Percentiles rank a stretch among this genome's conserved stretches.
Evolutionary conservation across 1,284 basidiomycete genomes (phyloP).

Genomic region (Cutaneotrichosporon sp.): DNA sequence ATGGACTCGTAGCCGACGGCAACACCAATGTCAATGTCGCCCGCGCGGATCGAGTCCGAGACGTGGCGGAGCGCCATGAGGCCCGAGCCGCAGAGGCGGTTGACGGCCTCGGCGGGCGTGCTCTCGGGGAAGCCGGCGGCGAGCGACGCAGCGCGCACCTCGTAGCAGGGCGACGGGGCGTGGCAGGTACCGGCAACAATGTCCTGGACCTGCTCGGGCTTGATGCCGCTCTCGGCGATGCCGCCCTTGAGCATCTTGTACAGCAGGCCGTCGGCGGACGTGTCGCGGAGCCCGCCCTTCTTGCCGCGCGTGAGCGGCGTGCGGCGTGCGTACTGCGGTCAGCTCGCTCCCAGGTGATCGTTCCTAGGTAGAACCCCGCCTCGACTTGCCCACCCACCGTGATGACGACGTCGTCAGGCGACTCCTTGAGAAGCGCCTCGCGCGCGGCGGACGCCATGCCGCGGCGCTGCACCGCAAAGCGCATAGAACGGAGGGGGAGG

Average conservation of each 20-base stretch:
- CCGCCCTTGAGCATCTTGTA: constrained; percentile 31
- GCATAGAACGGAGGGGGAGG: constrained; percentile 7
- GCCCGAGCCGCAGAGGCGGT: constrained; percentile 79
- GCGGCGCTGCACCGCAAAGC: constrained; percentile 3
- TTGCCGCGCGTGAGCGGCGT: constrained; percentile 34
- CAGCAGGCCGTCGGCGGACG: constrained; percentile 33
- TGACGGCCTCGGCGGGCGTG: constrained; percentile 76
- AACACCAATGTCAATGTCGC: constrained; percentile 67
- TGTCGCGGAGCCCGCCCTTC: constrained; percentile 35
- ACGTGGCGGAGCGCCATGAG: constrained; percentile 65
- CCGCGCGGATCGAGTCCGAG: constrained; percentile 74
- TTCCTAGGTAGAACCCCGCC: too few species aligned
- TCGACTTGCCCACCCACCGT: constrained; percentile 67
- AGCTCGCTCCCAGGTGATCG: not conserved
- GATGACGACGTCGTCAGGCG: constrained; percentile 77
- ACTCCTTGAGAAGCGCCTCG: constrained; percentile 60
- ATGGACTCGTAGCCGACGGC: constrained; percentile 83
- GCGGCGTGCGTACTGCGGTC: constrained; percentile 53
- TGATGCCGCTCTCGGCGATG: constrained; percentile 29
- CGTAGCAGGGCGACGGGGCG: constrained; percentile 26
- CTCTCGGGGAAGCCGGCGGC: constrained; percentile 49
- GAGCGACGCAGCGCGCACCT: constrained; percentile 26
- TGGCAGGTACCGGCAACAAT: constrained; percentile 62
- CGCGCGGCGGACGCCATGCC: constrained; percentile 12
- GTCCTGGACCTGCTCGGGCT: constrained; percentile 30